Base-by-base conservation (phyloP, 1,139 yeast genomes). In the Protomyces macrosporus region DNA sequence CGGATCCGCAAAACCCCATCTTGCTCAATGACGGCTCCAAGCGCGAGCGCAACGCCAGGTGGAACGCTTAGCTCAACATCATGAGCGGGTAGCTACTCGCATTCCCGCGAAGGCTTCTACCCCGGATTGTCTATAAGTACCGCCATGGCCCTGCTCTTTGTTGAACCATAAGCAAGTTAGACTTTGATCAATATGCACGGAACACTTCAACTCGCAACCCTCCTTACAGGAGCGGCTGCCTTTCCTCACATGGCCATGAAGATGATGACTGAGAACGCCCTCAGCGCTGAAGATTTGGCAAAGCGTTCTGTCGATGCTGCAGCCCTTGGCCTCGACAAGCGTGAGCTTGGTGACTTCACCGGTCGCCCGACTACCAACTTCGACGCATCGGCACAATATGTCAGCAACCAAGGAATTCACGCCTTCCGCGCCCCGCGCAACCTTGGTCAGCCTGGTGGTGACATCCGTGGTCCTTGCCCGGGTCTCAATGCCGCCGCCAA, bases 241-340 rank as follows among this genome's bases (percentile, higher is more conserved):
- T 58, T 58, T 36, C 62, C 62, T 10, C 62, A 58, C 53, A 58
- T 58, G 62, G 62, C 62, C 7, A 33, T 14, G 42, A 53, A 58
- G 36, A 51, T 58, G 56, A 42, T 42, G 48, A 42, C 48, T 42
- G 48, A 42, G 48, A 42, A 42, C 23, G 48, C 48, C 6, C 48
- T 42, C 48, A 42, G 48, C 10, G 48, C 54, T 33, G 62, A 51
- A 32, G 62, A 53, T 6, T 34, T 58, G 33, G 36, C 42, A 9
- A 58, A 58, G 35, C 62, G 62, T 30, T 45, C 53, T 3, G 34
- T 37, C 23, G 53, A 32, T n/a, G 16, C 53, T 3, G 30, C 48
- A 9, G 48, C 48, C 1, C 30, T 42, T 5, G 48, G 48, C 30
- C 48, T 42, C 23, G 56, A 30, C 30, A 32, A 23, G 12, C 33